Conservation (phyloP, 73 alveolate genomes). For the Breviolum minutum region DNA sequence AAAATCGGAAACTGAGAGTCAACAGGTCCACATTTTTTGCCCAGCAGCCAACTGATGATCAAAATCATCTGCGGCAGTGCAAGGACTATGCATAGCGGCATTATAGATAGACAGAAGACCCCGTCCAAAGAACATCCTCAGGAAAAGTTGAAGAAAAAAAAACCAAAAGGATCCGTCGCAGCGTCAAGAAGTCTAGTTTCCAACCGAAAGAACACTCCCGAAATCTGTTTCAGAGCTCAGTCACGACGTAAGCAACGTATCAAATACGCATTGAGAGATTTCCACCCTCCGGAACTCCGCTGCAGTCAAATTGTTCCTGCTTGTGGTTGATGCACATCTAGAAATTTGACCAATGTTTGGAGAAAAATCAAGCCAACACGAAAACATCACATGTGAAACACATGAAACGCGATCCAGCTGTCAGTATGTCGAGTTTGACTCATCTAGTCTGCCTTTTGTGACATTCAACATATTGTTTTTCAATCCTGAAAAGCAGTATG, state of each 20-base stretch:
- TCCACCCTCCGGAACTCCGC: slow-evolving; percentile 74
- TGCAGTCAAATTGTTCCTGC: slow-evolving; percentile 66
- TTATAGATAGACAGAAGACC: slow-evolving; percentile 35
- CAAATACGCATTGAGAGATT: slow-evolving; percentile 42
- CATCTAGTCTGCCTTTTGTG: not conserved
- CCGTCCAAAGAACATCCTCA: slow-evolving; percentile 83
- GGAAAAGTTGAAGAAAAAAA: too few species aligned
- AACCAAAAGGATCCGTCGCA: too few species aligned
- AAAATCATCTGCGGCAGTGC: not conserved
- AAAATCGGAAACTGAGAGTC: too few species aligned
- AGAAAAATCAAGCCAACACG: too few species aligned
- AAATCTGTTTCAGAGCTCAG: too few species aligned
- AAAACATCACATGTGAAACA: too few species aligned
- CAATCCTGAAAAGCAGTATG: not conserved
- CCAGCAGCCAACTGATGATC: not conserved
- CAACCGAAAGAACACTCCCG: too few species aligned
- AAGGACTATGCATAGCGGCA: slow-evolving; percentile 58
- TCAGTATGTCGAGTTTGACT: too few species aligned
- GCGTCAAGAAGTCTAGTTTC: too few species aligned
- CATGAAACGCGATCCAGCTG: too few species aligned
- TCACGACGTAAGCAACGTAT: slow-evolving; percentile 19
- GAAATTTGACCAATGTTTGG: too few species aligned
- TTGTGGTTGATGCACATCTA: too few species aligned
- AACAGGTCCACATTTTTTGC: not conserved
- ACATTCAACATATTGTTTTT: not conserved